Evolutionary conservation across 2,329 filamentous ascomycete genomes (phyloP).

Genomic region (Cordyceps militaris): DNA sequence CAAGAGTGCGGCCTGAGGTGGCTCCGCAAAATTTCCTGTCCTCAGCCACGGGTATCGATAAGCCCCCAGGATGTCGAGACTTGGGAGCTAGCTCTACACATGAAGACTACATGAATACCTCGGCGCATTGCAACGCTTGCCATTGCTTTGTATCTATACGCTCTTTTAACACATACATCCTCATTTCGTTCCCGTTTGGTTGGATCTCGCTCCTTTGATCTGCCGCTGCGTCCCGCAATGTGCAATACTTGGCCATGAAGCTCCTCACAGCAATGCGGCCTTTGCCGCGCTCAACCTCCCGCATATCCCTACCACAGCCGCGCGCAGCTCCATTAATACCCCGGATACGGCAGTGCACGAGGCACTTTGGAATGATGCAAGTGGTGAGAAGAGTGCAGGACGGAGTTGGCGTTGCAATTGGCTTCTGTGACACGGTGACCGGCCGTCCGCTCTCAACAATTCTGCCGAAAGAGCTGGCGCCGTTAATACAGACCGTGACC

Average conservation of each 20-base stretch:
- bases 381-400: constrained; percentile 9
- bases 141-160: not conserved
- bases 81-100: constrained; percentile 1
- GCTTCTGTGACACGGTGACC: constrained; percentile 10
- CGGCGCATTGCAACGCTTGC: not conserved
- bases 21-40: constrained; percentile 12
- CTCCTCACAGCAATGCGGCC: constrained; percentile 7
- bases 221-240: not conserved
- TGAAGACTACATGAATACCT: constrained; percentile 3
- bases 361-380: constrained; percentile 10
- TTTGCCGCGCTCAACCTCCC: not conserved
- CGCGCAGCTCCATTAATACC: not conserved
- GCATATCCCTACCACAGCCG: not conserved
- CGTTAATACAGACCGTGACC: constrained; percentile 3
- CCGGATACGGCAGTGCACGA: not conserved
- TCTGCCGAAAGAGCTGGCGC: constrained; percentile 9
- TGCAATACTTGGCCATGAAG: constrained; percentile 1
- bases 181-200: not conserved
- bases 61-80: not conserved
- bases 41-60: constrained; percentile 3
- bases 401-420: constrained; percentile 10
- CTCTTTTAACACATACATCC: not conserved
- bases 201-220: not conserved
- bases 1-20: constrained; percentile 7
- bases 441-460: constrained; percentile 10